A percentile compares a stretch with the other conserved stretches of the same genome.
Evolutionary conservation across 768 basidiomycete species (phyloP).

Genomic region (Lentinula sp.): DNA sequence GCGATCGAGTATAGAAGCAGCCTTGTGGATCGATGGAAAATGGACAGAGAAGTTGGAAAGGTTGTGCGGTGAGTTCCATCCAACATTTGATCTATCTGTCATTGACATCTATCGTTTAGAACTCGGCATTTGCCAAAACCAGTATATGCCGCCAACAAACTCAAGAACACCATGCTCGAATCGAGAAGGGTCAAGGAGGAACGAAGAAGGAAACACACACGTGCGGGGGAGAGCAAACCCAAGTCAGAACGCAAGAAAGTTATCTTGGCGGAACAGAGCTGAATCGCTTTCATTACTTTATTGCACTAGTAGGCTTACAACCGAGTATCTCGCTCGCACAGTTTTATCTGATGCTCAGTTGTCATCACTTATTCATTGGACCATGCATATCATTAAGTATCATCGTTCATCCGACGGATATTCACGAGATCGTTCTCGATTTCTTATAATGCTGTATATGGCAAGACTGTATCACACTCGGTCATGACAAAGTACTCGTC

Average conservation of each 20-base stretch:
- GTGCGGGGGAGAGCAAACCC: constrained; percentile 81
- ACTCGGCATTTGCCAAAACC: constrained; percentile 83
- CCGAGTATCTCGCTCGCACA: neutral
- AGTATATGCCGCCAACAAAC: constrained; percentile 80
- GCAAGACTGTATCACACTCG: too few relatives aligned
- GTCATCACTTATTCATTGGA: neutral
- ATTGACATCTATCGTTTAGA: constrained; percentile 25
- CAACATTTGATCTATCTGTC: neutral
- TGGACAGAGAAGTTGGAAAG: constrained; percentile 74
- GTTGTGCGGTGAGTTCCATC: constrained; percentile 62
- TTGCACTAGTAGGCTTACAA: neutral
- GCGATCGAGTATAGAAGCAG: constrained; percentile 89
- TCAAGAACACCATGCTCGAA: constrained; percentile 92
- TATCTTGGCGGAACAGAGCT: constrained; percentile 77
- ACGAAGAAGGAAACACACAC: constrained; percentile 82
- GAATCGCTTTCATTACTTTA: constrained; percentile 7
- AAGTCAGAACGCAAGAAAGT: constrained; percentile 88
- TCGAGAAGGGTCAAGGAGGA: constrained; percentile 90
- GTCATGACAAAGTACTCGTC: too few relatives aligned
- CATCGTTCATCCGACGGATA: too few relatives aligned
- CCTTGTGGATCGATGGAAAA: constrained; percentile 84
- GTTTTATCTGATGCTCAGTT: neutral
- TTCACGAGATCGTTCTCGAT: too few relatives aligned
- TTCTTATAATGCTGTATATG: too few relatives aligned
- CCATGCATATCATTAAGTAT: neutral